phyloP scores from a whole-genome alignment of 2,329 filamentous ascomycete genomes.

The Cordyceps pruinosa region DNA sequence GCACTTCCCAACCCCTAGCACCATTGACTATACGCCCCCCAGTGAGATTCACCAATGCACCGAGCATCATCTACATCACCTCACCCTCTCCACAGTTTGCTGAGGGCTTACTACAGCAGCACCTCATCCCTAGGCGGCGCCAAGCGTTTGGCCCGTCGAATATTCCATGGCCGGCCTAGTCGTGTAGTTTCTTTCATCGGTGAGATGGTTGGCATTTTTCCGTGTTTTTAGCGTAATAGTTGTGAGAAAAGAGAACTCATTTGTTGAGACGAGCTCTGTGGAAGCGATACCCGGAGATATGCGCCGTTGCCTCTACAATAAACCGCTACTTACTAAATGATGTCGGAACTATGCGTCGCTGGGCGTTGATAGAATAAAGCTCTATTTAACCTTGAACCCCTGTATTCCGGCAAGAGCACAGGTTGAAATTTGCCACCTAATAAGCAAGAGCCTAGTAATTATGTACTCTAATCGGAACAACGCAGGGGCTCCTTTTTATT shows the following conservation, averaged over 20 bases:
- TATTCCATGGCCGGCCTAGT: background rate
- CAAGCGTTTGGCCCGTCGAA: background rate
- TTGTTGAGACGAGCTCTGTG: no score
- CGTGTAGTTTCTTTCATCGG: background rate
- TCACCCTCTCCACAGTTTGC: conserved; percentile 13
- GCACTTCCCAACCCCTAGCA: no score
- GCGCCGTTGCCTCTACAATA: no score
- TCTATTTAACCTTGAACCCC: no score
- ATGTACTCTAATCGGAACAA: background rate
- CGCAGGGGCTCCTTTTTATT: background rate
- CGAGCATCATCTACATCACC: conserved; percentile 9
- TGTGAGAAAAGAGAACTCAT: no score
- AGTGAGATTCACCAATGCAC: conserved; percentile 12
- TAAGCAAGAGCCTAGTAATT: background rate
- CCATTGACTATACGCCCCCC: background rate
- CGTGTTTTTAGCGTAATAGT: no score
- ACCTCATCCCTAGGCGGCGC: background rate
- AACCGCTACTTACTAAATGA: background rate
- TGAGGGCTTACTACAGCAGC: conserved; percentile 12
- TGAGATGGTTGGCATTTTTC: background rate
- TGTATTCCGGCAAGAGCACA: background rate
- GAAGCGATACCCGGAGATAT: no score
- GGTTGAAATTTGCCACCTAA: background rate
- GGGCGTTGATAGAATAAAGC: no score
- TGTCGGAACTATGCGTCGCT: background rate